Percentiles rank a stretch among this genome's conserved stretches.
phyloP scores from a whole-genome alignment of 495 filamentous ascomycete species.

The Aspergillus incahuasiensis region DNA sequence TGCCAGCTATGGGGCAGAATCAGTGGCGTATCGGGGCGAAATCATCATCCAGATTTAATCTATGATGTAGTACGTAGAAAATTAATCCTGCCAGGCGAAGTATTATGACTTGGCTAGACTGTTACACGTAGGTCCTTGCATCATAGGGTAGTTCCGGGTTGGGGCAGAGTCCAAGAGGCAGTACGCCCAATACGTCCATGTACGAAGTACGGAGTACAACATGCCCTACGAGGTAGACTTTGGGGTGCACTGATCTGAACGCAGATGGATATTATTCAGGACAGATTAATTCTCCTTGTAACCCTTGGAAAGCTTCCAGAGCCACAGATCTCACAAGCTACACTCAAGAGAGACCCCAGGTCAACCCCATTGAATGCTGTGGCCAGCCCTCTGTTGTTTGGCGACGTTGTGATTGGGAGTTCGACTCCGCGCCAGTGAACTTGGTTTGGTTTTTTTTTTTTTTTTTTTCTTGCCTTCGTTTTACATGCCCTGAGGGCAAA shows the following conservation, averaged over 20 bases:
- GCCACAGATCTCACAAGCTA: too few species aligned
- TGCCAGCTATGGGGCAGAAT: not conserved
- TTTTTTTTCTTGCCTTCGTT: not conserved
- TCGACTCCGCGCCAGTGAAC: not conserved
- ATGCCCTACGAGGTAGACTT: not conserved
- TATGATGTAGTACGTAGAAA: not conserved
- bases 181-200: not conserved
- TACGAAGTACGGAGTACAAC: not conserved
- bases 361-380: not conserved
- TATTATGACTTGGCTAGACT: not conserved
- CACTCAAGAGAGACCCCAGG: not conserved
- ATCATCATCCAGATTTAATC: not conserved
- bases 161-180: not conserved
- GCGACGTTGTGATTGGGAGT: constrained; percentile 1
- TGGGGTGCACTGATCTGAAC: not conserved
- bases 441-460: too few species aligned
- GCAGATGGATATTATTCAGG: not conserved
- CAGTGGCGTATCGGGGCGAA: constrained; percentile 1
- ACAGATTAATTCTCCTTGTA: not conserved
- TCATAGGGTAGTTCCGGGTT: not conserved
- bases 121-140: not conserved
- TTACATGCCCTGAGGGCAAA: too few species aligned
- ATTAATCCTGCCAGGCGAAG: not conserved
- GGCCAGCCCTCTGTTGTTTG: not conserved
- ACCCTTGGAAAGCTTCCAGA: not conserved